Evolutionary conservation across 1,139 yeast genomes (phyloP), one percentile per base, ranked within the genome.

Genomic region (Meyerozyma elateridarum): DNA sequence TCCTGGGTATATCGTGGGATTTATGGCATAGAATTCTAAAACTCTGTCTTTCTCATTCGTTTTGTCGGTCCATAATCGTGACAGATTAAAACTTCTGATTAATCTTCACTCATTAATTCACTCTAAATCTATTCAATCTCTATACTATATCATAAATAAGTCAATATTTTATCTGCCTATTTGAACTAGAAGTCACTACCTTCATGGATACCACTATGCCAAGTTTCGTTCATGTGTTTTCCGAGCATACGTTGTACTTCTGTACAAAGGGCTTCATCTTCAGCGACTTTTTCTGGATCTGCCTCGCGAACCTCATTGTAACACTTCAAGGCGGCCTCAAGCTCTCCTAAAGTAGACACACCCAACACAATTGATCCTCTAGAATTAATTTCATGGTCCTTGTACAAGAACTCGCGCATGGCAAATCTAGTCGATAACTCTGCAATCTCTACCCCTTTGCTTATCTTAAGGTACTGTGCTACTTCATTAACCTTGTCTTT

Each of bases 391-490:
- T 36, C 32, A 25, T 48, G 43, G 1, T 31, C 37, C 2, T 15
- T 12, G 18, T 15, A 24, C 27, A 24, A 24, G 8, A 18, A 84
- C 32, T 69, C 61, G 33, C 73, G 61, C 28, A 83, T 61, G 0
- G 95, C 91, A 52, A 69, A 89, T 38, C 93, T 63, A 0, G 85
- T 79, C 3, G 96, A 85, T 41, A 88, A 56, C 39, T 83, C 93
- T 0, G 96, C 95, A 40, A 89, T 59, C 38, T 85, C 93, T 3
- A 73, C 63, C 13, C 61, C 56, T 13, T 66, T 48, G 8, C 39
- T 22, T 2, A 48, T 36, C 25, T 59, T 46, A 24, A 76, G 61
- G 27, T 52, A 46, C 12, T 56, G 47, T 0, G 89, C 85, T 6
- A 83, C 70, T 9, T 64, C 54, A 14, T 62, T 55, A 5, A 83